These are phyloP conservation scores for Eremothecium cymbalariae DNA, from an alignment of 1,139 yeast species.

Conservation along the genomic window DNA sequence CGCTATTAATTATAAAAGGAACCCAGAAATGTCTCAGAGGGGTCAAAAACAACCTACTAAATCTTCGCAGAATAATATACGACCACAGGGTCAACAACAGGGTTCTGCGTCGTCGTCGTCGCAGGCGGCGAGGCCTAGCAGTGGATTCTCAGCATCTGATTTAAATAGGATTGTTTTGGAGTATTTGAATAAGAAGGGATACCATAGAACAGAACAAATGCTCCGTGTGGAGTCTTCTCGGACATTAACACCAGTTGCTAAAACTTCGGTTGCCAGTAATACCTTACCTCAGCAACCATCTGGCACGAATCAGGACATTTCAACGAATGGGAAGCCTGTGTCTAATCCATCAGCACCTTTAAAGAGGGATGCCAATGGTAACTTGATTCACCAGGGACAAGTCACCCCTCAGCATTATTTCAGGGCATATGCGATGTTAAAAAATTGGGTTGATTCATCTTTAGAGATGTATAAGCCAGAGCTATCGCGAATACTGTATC, in stretches of 20 bases:
- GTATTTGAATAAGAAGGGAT: slow-evolving; percentile 87
- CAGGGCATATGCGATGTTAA: slow-evolving; percentile 70
- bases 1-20: no score
- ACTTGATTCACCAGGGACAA: slow-evolving; percentile 25
- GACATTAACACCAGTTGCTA: slow-evolving; percentile 47
- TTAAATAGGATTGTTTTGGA: slow-evolving; percentile 85
- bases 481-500: slow-evolving; percentile 72
- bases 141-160: slow-evolving; percentile 58
- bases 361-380: slow-evolving; percentile 36
- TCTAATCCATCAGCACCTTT: slow-evolving; percentile 36
- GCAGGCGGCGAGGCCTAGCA: slow-evolving; percentile 8
- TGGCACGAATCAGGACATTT: slow-evolving; percentile 9
- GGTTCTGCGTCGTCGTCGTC: slow-evolving; percentile 5
- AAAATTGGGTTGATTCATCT: slow-evolving; percentile 87
- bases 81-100: slow-evolving; percentile 8
- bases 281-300: slow-evolving; percentile 26
- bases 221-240: slow-evolving; percentile 80
- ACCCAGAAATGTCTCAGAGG: slow-evolving; percentile 14
- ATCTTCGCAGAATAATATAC: slow-evolving; percentile 5
- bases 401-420: slow-evolving; percentile 63
- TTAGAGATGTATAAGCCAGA: slow-evolving; percentile 90
- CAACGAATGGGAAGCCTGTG: slow-evolving; percentile 28
- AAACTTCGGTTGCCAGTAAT: slow-evolving; percentile 30
- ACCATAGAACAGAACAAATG: slow-evolving; percentile 89
- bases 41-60: slow-evolving; percentile 14